These are phyloP conservation scores for Closterium sp. DNA, from an alignment of 139 green algal species.

Conservation along the genomic window DNA sequence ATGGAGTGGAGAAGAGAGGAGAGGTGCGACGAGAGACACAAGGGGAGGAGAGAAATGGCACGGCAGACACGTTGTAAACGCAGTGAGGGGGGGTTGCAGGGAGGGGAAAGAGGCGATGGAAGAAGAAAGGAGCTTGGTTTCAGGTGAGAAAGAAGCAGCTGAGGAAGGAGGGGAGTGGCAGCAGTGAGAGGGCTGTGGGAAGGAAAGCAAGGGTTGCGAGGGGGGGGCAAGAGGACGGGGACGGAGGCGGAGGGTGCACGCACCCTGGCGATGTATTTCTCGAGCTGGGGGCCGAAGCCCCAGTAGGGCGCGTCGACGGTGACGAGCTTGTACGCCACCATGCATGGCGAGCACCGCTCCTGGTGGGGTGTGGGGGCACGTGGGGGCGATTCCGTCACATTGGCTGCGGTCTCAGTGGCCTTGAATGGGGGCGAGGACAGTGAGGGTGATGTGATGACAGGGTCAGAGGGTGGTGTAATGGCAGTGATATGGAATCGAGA, in stretches of 20 bases:
- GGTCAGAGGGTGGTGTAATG: too few species aligned
- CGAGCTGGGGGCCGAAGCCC: conserved; percentile 8
- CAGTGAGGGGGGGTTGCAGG: too few species aligned
- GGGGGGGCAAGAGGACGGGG: neutral
- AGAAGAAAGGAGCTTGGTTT: neutral
- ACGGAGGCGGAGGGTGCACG: neutral
- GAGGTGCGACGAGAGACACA: neutral
- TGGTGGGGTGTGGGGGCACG: too few species aligned
- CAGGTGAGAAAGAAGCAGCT: neutral
- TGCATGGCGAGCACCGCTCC: neutral
- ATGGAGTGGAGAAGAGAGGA: neutral
- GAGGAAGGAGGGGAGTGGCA: neutral
- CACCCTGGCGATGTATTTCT: conserved; percentile 29
- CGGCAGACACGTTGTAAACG: too few species aligned
- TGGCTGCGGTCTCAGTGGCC: too few species aligned
- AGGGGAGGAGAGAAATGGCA: neutral
- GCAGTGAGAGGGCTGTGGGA: neutral
- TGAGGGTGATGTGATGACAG: too few species aligned
- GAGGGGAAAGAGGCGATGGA: neutral
- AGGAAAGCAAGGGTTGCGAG: neutral
- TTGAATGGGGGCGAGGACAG: too few species aligned
- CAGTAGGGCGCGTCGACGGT: conserved; percentile 33
- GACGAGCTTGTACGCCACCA: conserved; percentile 38
- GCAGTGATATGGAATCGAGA: too few species aligned
- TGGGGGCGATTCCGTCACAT: too few species aligned